phyloP scores from a whole-genome alignment of 768 basidiomycete species.

The Coprinopsis sp. region DNA sequence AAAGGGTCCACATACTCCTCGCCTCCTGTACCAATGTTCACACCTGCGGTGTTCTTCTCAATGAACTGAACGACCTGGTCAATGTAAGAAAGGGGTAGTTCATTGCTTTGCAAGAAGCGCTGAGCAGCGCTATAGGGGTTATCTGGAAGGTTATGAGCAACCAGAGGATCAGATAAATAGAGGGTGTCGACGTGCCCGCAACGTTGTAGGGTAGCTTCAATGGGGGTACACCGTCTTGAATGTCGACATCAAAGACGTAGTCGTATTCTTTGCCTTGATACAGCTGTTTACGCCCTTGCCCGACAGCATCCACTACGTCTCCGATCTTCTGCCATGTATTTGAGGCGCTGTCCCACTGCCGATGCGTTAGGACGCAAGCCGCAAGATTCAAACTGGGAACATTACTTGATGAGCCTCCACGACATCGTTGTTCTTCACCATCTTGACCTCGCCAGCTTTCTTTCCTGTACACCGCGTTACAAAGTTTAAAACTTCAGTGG shows the following conservation, averaged over 20 bases:
- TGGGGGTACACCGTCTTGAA: conserved; percentile 87
- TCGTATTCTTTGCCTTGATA: conserved; percentile 94
- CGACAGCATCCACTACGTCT: conserved; percentile 92
- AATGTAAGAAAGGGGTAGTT: conserved; percentile 76
- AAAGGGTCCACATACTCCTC: conserved; percentile 81
- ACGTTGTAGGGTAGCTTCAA: conserved; percentile 93
- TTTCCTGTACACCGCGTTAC: conserved; percentile 48
- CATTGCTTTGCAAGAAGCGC: conserved; percentile 77
- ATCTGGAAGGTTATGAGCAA: conserved; percentile 42
- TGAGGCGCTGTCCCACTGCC: conserved; percentile 73
- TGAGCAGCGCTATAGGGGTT: conserved; percentile 90
- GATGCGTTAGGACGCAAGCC: conserved; percentile 6
- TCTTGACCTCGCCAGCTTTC: conserved; percentile 89
- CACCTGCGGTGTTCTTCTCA: conserved; percentile 82
- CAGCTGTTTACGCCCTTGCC: conserved; percentile 86
- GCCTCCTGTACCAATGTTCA: conserved; percentile 57
- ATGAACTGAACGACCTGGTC: conserved; percentile 94
- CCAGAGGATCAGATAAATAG: conserved; percentile 2
- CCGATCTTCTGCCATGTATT: conserved; percentile 89
- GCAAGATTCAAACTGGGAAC: neutral
- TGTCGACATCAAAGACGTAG: conserved; percentile 98
- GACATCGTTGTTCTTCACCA: conserved; percentile 73
- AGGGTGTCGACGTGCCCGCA: conserved; percentile 47
- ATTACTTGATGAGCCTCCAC: conserved; percentile 89
- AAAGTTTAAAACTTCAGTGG: neutral